Percentiles rank a stretch among this genome's conserved stretches.
phyloP scores from a whole-genome alignment of 2,329 filamentous ascomycete species.

The Colletotrichum brevisporum region DNA sequence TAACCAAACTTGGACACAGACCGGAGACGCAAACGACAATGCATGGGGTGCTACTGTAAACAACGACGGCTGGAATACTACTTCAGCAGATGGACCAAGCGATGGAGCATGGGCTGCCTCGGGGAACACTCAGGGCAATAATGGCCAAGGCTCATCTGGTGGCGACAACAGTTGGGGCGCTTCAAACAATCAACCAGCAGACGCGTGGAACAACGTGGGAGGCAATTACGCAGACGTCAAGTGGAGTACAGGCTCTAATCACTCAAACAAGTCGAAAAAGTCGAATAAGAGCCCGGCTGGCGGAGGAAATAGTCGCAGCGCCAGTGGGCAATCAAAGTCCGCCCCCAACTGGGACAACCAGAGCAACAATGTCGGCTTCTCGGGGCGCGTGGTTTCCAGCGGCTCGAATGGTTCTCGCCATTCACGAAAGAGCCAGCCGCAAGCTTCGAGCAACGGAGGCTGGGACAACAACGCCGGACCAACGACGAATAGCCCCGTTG shows the following conservation, averaged over 20 bases:
- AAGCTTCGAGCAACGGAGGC: conserved; percentile 20
- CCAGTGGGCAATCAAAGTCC: conserved; percentile 11
- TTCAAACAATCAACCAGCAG: conserved; percentile 1
- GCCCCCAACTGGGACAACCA: conserved; percentile 27
- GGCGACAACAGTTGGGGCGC: conserved; percentile 11
- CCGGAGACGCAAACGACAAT: conserved; percentile 25
- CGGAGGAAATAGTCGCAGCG: conserved; percentile 22
- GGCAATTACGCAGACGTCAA: conserved; percentile 27
- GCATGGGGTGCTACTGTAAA: conserved; percentile 24
- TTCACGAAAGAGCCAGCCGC: conserved; percentile 15
- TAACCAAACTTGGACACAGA: conserved; percentile 23
- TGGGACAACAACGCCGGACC: conserved; percentile 42
- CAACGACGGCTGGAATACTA: conserved; percentile 33
- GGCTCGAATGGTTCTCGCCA: conserved; percentile 23
- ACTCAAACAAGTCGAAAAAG: conserved; percentile 33
- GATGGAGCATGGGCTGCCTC: conserved; percentile 32
- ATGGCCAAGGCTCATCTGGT: conserved; percentile 5
- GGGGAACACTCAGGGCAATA: conserved; percentile 17
- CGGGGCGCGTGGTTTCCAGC: conserved; percentile 10
- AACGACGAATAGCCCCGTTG: conserved; percentile 30
- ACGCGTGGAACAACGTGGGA: conserved; percentile 18
- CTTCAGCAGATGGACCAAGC: conserved; percentile 22
- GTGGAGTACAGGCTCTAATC: conserved; percentile 29
- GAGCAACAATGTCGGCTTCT: conserved; percentile 36
- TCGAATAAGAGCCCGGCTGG: conserved; percentile 21